Base-by-base conservation (phyloP, 23 red algal species). In the Agarophyton chilense region DNA sequence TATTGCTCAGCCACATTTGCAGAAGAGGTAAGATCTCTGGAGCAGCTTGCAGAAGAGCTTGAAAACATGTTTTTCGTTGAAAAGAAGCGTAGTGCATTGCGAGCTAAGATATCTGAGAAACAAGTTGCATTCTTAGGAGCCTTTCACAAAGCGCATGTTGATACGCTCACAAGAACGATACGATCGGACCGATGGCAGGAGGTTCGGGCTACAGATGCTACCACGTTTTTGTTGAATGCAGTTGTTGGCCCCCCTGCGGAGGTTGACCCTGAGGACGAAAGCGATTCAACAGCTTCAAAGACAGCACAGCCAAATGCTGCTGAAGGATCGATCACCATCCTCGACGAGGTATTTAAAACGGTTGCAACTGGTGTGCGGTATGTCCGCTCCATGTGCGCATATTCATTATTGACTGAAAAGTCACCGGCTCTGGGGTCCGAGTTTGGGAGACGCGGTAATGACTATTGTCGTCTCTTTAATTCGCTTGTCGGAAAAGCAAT, bases 121-220 rank as follows among this genome's bases (percentile, higher is more conserved):
- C 71, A 78, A 24, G 78, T 84, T 43, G 81, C 89, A 32, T 92
- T 92, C 54, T 13, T 92, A 6, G 50, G 78, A 9, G 63, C 79
- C 28, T 78, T 92, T 77, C 89, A 92, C 77, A 83, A 64, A 19
- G 79, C 89, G 28, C 89, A 92, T 92, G 67, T 84, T 70, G 78
- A 83, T 55, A 34, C 64, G 78, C 64, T 92, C 40, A 92, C 89
- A 62, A 36, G 49, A 43, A 84, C 78, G 5, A 71, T 92, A 47
- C 77, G 36, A 19, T 61, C 60, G 35, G 89, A 92, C 39, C 47
- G 68, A 64, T 92, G 89, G 89, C 79, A 84, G 61, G 89, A 92
- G 45, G 72, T 78, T 78, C 67, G 54, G 2, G 50, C 38, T 6
- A 25, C 68, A 32, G 71, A 89, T 24, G 71, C 63, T 46, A 54